These are phyloP conservation scores for Alternaria hordeiaustralica DNA, from an alignment of 2,329 filamentous ascomycete genomes.

Conservation along the genomic window DNA sequence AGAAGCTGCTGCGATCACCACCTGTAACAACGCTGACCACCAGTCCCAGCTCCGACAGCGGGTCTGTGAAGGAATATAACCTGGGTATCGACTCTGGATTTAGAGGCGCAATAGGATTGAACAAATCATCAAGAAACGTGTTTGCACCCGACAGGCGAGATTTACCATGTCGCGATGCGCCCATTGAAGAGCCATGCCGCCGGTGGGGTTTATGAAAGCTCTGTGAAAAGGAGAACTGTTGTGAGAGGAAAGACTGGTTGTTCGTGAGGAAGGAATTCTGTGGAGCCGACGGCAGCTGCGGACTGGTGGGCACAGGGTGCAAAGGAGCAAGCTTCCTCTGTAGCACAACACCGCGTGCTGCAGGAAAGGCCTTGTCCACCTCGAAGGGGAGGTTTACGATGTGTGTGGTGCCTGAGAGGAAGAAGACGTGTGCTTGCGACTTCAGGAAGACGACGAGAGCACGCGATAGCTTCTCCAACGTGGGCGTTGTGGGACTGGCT, in stretches of 20 bases:
- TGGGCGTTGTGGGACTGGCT: slow-evolving; percentile 21
- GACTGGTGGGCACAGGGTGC: slow-evolving; percentile 44
- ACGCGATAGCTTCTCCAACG: slow-evolving; percentile 42
- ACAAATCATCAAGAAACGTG: slow-evolving; percentile 41
- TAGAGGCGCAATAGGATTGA: slow-evolving; percentile 31
- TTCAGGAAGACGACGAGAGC: slow-evolving; percentile 91
- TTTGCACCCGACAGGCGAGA: slow-evolving; percentile 28
- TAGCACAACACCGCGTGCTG: slow-evolving; percentile 81
- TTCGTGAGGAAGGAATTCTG: slow-evolving; percentile 80
- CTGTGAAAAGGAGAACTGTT: slow-evolving; percentile 60
- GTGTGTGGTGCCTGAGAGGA: slow-evolving; percentile 85
- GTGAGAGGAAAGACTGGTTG: slow-evolving; percentile 55
- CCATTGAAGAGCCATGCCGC: slow-evolving; percentile 38
- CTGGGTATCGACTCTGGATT: slow-evolving; percentile 67
- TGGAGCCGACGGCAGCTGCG: slow-evolving; percentile 63
- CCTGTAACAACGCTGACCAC: slow-evolving; percentile 62
- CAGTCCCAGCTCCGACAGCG: slow-evolving; percentile 82
- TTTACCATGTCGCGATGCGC: slow-evolving; percentile 29
- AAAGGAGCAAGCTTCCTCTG: slow-evolving; percentile 74
- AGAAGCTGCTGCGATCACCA: slow-evolving; percentile 36
- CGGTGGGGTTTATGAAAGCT: slow-evolving; percentile 44
- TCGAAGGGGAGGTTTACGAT: slow-evolving; percentile 94
- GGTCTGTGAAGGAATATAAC: slow-evolving; percentile 84
- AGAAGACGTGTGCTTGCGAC: slow-evolving; percentile 92
- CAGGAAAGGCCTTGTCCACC: slow-evolving; percentile 83